Base-by-base conservation (phyloP, 108 stramenopile species). In the Fragilaria crotonensis region DNA sequence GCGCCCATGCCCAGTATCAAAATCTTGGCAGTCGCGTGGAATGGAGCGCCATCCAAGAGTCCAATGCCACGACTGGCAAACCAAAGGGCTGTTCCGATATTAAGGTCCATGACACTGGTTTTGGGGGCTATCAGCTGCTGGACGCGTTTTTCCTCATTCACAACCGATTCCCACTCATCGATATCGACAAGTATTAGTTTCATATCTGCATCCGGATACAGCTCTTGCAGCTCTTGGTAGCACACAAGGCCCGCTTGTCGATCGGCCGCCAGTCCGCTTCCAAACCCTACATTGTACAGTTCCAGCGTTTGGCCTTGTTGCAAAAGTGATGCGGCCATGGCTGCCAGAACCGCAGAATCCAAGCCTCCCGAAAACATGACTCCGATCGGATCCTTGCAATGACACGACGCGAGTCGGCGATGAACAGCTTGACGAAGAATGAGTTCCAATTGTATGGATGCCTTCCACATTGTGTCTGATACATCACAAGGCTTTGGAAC, bases 351-450 rank as follows among this genome's bases (percentile, higher is more conserved):
- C 14, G 87, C 87, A 4, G 94, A 98, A 70, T 98, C 97, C 22
- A 98, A 63, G 14, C 97, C 97, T n/a, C 97, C 97, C 26, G 93
- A 95, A 76, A 96, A 98, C 11, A 98, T 66, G 5, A 98, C 89
- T 18, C 83, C 95, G 22, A 95, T 76, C 29, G 72, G 57, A 31
- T 70, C n/a, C n/a, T n/a, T n/a, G n/a, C n/a, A n/a, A n/a, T n/a
- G n/a, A n/a, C n/a, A 48, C 54, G 21, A 11, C 30, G 77, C 73
- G 28, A 81, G 74, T 20, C 89, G 80, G 9, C 76, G 66, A 52
- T 54, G 53, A 4, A 90, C 80, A 4, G 89, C 83, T 59, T 73
- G 29, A n/a, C 63, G 64, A 30, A 90, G 65, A 17, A 74, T 56
- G 4, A 46, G 31, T 31, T 76, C 57, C 2, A 80, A 59, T 41